Conservation (phyloP, 495 filamentous ascomycete species). For the Penicillium argentinense region DNA sequence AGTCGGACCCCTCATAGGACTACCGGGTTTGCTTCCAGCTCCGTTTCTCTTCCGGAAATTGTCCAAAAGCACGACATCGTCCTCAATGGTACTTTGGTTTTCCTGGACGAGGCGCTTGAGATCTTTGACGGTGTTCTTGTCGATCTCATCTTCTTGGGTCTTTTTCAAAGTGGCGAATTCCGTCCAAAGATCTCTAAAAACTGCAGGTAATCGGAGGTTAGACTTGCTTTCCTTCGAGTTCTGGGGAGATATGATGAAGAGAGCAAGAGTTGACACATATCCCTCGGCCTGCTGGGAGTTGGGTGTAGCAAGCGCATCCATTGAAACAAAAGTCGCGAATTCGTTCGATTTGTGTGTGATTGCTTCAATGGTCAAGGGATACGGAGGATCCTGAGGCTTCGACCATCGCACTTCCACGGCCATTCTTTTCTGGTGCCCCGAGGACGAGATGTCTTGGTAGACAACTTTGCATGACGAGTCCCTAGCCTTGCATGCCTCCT, state of each 20-base stretch:
- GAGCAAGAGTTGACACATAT: conserved; percentile 75
- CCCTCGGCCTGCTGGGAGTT: conserved; percentile 79
- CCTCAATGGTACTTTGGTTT: conserved; percentile 50
- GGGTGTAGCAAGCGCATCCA: conserved; percentile 73
- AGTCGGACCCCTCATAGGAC: conserved; percentile 33
- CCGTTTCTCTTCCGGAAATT: conserved; percentile 65
- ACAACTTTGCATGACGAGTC: conserved; percentile 65
- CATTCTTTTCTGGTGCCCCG: conserved; percentile 71
- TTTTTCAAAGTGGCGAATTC: conserved; percentile 73
- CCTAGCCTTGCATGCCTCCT: conserved; percentile 84
- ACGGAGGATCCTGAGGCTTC: conserved; percentile 63
- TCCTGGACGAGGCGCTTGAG: conserved; percentile 50
- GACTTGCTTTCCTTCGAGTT: conserved; percentile 84
- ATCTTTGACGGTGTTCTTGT: conserved; percentile 58
- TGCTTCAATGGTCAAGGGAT: conserved; percentile 34
- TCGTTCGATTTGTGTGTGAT: conserved; percentile 44
- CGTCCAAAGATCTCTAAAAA: conserved; percentile 83
- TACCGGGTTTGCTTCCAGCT: conserved; percentile 44
- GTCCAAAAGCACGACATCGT: conserved; percentile 71
- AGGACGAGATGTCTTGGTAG: conserved; percentile 67
- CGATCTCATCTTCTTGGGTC: conserved; percentile 62
- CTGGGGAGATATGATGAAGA: conserved; percentile 76
- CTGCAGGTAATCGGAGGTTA: conserved; percentile 70
- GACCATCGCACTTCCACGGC: conserved; percentile 77
- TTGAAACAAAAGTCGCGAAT: conserved; percentile 59